Percentiles rank a stretch among this genome's conserved stretches.
phyloP scores from a whole-genome alignment of 345 rosid genomes.

The Lepidium africanum region DNA sequence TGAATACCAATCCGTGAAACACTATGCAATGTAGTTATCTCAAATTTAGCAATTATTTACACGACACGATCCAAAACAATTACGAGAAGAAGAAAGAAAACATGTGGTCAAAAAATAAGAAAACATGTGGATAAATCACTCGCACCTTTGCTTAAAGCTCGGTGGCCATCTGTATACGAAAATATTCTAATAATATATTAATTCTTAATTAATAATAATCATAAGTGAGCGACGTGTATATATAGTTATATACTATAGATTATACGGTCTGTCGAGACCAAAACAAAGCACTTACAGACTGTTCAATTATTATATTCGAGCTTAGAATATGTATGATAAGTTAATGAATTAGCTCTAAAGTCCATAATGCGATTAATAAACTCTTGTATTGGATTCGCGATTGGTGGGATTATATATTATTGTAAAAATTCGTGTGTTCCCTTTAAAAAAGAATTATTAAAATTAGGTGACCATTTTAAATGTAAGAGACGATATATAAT shows the following conservation, averaged over 20 bases:
- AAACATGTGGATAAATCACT: conserved; percentile 5
- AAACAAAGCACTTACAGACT: conserved; percentile 18
- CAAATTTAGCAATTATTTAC: not conserved
- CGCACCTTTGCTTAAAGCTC: conserved; percentile 10
- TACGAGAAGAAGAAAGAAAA: not conserved
- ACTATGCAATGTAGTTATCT: not conserved
- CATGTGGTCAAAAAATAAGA: not conserved
- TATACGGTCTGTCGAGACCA: conserved; percentile 22
- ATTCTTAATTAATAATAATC: not conserved
- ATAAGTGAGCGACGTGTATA: not conserved
- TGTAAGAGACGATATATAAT: no score
- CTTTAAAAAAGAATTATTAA: no score
- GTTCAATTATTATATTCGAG: not conserved
- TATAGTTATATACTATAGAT: not conserved
- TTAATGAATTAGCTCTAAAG: not conserved
- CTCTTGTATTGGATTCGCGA: conserved; percentile 8
- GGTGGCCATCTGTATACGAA: conserved; percentile 7
- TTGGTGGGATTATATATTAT: conserved; percentile 9
- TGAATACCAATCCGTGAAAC: not conserved
- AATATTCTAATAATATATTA: not conserved
- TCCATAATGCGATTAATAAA: conserved; percentile 14
- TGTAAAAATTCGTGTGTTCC: not conserved
- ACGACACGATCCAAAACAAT: not conserved
- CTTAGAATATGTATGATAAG: not conserved
- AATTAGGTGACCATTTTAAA: not conserved